Evolutionary conservation across 768 basidiomycete genomes (phyloP), one percentile per base, ranked within the genome.

Genomic region (Hypholoma sublateritium): DNA sequence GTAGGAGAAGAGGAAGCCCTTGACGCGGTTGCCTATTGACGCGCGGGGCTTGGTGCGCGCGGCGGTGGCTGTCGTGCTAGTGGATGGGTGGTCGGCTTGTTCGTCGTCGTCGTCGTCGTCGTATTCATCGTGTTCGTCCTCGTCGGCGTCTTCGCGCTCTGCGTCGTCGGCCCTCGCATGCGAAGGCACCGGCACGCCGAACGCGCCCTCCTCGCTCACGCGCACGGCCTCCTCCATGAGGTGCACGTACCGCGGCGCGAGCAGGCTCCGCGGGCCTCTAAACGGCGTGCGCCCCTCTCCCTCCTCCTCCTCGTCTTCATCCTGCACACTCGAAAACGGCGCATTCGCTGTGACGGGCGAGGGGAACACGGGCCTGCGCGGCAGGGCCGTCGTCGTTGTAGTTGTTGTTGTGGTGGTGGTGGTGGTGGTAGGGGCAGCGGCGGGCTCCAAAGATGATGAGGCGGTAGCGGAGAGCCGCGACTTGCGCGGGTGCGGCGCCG

Each of bases 1-100:
- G 66, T 86, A 88, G 7, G 85, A 87, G 65, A 80, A 83, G 43
- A 87, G 62, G 63, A 85, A 77, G 11, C 83, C 81, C 59, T 78
- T 84, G 59, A 86, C 72, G 37, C 80, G 80, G 28, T 71, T 78
- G n/a, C 80, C 75, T 37, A 85, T 13, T 12, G 46, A 47, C 8
- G 46, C 22, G 22, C n/a, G n/a, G n/a, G n/a, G n/a, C n/a, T n/a
- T n/a, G n/a, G n/a, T n/a, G n/a, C 19, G 46, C 25, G 46, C 21
- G 19, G 24, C 45, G 9, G 45, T 7, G 8, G 21, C 7, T 5
- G 21, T 8, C 3, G 21, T 65, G 0, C 78, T 3, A 12, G 39
- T 8, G 41, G 37, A 24, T 12, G 37, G 68, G 59, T 37, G 71
- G 67, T 42, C 48, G 42, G 37, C 50, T 50, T 37, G 34, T 34